Evolutionary conservation across 192 early-diverging fungal species (phyloP), one percentile per base, ranked within the genome.

Genomic region (Lobosporangium transversale): DNA sequence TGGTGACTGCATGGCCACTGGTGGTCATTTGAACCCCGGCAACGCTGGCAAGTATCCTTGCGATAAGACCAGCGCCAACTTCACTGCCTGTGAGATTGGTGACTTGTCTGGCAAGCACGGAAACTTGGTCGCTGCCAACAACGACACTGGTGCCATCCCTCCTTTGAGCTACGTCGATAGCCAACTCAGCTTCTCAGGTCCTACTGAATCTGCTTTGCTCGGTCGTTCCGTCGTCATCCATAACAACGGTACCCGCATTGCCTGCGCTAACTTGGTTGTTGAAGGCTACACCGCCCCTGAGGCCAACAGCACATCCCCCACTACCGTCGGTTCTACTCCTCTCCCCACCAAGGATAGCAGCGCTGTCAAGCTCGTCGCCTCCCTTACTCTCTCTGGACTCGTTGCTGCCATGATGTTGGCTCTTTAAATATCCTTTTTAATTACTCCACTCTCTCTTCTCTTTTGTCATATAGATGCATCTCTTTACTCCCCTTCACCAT

Each of bases 201-300:
- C 36, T 35, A 35, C n/a, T 18, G 58, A 67, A 18, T 70, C 67
- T 74, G 51, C 81, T 48, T 70, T 89, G 56, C 40, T 84, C 35
- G 87, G 82, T 31, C 85, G 82, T 62, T 86, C 87, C 1, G 58
- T 89, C 54, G 87, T 89, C 30, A 83, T 89, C 43, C 87, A 89
- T 68, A 78, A 68, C 58, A 78, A 81, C 66, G 79, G 66, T 37
- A 65, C 73, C 47, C 87, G 87, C 14, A 45, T 87, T 62, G 87
- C 83, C 14, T 89, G 87, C 68, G 84, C 68, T 23, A 80, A 89
- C 73, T 83, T 89, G 32, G 60, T 73, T 63, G 53, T 68, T 52
- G 58, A 53, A 2, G 63, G 48, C 30, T 55, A 71, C 59, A 37
- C 54, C 30, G 48, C 49, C 26, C 18, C 70, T 53, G 9, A 10